These are phyloP conservation scores for Esteya vermicola DNA, from an alignment of 2,329 filamentous ascomycete genomes.

Conservation along the genomic window DNA sequence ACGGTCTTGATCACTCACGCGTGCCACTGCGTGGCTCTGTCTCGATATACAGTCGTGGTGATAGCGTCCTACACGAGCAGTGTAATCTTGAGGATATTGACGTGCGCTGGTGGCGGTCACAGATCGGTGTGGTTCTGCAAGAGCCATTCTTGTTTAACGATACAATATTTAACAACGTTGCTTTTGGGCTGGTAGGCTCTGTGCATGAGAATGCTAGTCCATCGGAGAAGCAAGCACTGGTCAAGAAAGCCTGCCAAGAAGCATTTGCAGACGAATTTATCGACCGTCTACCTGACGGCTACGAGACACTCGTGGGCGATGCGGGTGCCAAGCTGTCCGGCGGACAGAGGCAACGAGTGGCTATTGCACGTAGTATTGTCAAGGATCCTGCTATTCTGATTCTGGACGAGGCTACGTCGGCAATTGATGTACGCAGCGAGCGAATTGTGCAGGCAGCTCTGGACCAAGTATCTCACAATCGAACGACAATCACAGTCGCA, in stretches of 20 bases:
- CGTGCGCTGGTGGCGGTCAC: slow-evolving; percentile 40
- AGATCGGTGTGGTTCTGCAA: slow-evolving; percentile 21
- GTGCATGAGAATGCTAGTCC: slow-evolving; percentile 2
- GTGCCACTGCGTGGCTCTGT: slow-evolving; percentile 38
- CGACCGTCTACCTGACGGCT: slow-evolving; percentile 16
- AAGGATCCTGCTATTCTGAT: slow-evolving; percentile 52
- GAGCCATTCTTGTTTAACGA: slow-evolving; percentile 25
- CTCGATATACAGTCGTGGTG: slow-evolving; percentile 44
- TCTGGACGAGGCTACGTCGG: slow-evolving; percentile 57
- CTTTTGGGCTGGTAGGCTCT: slow-evolving; percentile 27
- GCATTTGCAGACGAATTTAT: slow-evolving; percentile 47
- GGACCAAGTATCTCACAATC: slow-evolving; percentile 42
- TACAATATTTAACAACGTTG: slow-evolving; percentile 35
- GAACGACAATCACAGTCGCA: slow-evolving; percentile 72
- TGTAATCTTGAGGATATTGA: slow-evolving; percentile 63
- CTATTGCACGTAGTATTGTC: slow-evolving; percentile 58
- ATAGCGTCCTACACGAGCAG: too few relatives aligned
- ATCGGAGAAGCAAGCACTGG: slow-evolving; percentile 14
- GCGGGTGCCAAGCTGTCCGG: slow-evolving; percentile 42
- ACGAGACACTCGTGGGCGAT: slow-evolving; percentile 13
- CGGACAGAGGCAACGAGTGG: slow-evolving; percentile 58
- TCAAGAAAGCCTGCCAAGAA: slow-evolving; percentile 38
- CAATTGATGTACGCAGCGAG: slow-evolving; percentile 52
- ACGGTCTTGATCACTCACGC: slow-evolving; percentile 24
- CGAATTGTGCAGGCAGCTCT: slow-evolving; percentile 50